A percentile compares a stretch with the other conserved stretches of the same genome.
phyloP scores from a whole-genome alignment of 139 green algal species.

The Auxenochlorella pyrenoidosa region DNA sequence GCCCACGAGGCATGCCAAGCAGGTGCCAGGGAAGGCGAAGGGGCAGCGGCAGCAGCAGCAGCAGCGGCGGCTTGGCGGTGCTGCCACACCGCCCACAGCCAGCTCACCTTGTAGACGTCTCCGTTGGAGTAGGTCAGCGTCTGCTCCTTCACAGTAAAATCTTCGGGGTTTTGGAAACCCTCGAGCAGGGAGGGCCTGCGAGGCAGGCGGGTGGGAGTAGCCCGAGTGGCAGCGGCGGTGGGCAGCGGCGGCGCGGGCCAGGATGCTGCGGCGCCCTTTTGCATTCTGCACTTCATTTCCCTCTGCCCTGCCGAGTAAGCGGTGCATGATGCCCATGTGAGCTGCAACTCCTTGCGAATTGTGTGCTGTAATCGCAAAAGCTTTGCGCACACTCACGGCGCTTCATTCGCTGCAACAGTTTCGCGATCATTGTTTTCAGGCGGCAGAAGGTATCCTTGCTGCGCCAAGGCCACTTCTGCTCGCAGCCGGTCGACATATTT shows the following conservation, averaged over 20 bases:
- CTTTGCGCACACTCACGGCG: background rate
- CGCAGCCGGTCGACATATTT: conserved; percentile 45
- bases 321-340: too few relatives aligned
- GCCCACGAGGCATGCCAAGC: too few relatives aligned
- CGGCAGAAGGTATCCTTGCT: conserved; percentile 3
- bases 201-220: background rate
- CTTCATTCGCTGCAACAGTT: background rate
- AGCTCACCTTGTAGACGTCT: conserved; percentile 31
- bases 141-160: conserved; percentile 37
- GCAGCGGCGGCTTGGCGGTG: too few relatives aligned
- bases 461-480: conserved; percentile 34
- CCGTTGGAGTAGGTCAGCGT: conserved; percentile 38
- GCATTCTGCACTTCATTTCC: background rate
- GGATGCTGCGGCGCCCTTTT: background rate
- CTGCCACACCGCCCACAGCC: background rate
- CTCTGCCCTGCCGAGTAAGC: too few relatives aligned
- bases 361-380: too few relatives aligned
- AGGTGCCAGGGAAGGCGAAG: too few relatives aligned
- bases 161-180: conserved; percentile 43
- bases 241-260: background rate
- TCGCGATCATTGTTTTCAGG: background rate
- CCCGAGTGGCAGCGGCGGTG: background rate
- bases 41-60: too few relatives aligned
- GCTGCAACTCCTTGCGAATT: too few relatives aligned
- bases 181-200: background rate